phyloP scores from a whole-genome alignment of 1,284 basidiomycete species.

The Microbotryum violaceum region DNA sequence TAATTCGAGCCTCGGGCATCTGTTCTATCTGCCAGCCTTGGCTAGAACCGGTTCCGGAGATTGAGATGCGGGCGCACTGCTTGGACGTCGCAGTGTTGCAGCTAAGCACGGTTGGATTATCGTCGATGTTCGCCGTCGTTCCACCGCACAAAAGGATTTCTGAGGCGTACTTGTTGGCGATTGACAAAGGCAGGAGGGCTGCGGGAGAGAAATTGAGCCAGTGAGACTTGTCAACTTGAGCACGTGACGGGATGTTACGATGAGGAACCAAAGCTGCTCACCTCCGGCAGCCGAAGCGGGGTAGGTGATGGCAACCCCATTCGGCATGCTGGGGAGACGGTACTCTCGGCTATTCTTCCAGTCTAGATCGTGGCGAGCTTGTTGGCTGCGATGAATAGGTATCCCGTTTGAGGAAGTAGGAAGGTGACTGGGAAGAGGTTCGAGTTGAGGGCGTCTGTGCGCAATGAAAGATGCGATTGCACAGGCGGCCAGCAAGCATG shows the following conservation, averaged over 20 bases:
- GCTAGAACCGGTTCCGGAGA: constrained; percentile 8
- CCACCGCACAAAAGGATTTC: constrained; percentile 73
- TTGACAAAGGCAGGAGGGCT: constrained; percentile 59
- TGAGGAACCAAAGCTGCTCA: too few relatives aligned
- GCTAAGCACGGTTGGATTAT: not conserved
- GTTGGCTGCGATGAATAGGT: too few relatives aligned
- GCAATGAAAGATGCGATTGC: too few relatives aligned
- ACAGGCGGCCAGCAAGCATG: too few relatives aligned
- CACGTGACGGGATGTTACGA: too few relatives aligned
- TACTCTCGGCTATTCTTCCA: too few relatives aligned
- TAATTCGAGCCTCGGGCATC: constrained; percentile 16
- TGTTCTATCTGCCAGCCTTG: constrained; percentile 19
- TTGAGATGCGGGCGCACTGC: constrained; percentile 17
- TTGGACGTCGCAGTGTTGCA: constrained; percentile 4
- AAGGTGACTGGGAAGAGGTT: too few relatives aligned
- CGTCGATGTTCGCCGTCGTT: constrained; percentile 55
- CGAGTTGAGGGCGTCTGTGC: too few relatives aligned
- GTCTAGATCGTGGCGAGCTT: too few relatives aligned
- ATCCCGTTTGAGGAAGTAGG: too few relatives aligned
- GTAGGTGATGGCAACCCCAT: not conserved
- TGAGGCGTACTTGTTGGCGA: constrained; percentile 54
- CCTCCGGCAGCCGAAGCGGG: not conserved
- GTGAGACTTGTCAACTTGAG: too few relatives aligned
- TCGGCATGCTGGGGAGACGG: too few relatives aligned
- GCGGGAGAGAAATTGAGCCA: constrained; percentile 39